Base-by-base conservation (phyloP, 2,329 filamentous ascomycete genomes). In the Botrytis tulipae region DNA sequence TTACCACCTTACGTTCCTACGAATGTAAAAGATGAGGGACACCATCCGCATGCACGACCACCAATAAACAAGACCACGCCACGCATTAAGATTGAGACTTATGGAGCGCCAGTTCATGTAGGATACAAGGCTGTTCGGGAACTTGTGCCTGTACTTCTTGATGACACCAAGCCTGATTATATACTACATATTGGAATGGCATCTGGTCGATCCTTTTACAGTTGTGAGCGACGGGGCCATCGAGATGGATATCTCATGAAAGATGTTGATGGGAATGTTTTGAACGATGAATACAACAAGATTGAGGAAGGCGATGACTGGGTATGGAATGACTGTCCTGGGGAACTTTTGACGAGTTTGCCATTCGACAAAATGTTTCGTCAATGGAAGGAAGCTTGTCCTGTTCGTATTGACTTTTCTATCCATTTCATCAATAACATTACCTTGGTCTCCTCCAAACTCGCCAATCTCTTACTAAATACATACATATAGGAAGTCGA, bases 161-260 rank as follows among this genome's bases (percentile, higher is more conserved):
- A 77, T n/a, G 35, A 73, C 25, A 18, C 5, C 10, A 70, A 74
- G 20, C 86, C 90, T 71, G 92, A 97, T 81, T 83, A 92, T 44
- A 86, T 90, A 35, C 82, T 97, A 6, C 93, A 97, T 82, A 92
- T 97, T 70, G 94, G 94, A 75, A 94, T 97, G 87, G 92, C 93
- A 0, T 84, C 81, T 80, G 92, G 81, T 79, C 88, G 83, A 77
- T 86, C 82, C 78, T 89, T 88, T 77, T 97, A 95, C 81, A 87
- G 88, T 18, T 84, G 95, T 14, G 94, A 97, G 83, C 86, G 88
- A 18, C 85, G 87, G 51, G 93, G 88, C 0, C 91, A 93, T 79
- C 87, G 92, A 54, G 90, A 93, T 77, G 91, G 91, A 6, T 97
- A 97, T 82, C 83, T 83, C 29, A 86, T 91, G 77, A 83, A 83